phyloP scores from a whole-genome alignment of 441 rosid genomes.

The Biscutella auriculata region DNA sequence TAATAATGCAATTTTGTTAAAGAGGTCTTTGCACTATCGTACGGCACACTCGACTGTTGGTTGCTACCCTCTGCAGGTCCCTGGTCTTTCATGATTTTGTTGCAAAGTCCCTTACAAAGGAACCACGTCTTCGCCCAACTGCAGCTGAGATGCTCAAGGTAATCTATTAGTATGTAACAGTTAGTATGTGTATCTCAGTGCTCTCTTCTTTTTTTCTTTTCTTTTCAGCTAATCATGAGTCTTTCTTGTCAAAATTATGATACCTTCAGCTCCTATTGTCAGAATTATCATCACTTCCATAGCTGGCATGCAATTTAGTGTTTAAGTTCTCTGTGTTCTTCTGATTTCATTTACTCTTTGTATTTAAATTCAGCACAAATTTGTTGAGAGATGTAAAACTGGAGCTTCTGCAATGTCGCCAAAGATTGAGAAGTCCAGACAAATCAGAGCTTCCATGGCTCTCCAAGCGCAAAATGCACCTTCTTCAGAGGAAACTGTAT shows the following conservation, averaged over 20 bases:
- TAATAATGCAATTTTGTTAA: background rate
- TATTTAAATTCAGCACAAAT: constrained; percentile 69
- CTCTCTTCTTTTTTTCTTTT: background rate
- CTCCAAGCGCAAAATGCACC: constrained; percentile 45
- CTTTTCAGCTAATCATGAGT: background rate
- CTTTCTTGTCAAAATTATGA: background rate
- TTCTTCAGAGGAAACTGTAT: constrained; percentile 35
- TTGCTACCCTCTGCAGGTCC: constrained; percentile 54
- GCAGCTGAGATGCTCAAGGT: constrained; percentile 98
- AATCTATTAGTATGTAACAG: too few relatives aligned
- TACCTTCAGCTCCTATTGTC: constrained; percentile 7
- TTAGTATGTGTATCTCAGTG: constrained; percentile 1
- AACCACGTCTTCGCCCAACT: constrained; percentile 89
- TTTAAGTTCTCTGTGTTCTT: constrained; percentile 12
- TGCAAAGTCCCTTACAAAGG: constrained; percentile 94
- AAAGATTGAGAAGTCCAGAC: constrained; percentile 85
- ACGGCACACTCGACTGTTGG: background rate
- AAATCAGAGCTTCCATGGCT: constrained; percentile 61
- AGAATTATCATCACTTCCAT: constrained; percentile 1
- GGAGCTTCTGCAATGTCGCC: constrained; percentile 90
- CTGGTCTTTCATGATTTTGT: constrained; percentile 98
- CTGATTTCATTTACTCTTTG: constrained; percentile 16
- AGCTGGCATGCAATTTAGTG: constrained; percentile 1
- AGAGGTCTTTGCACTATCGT: background rate
- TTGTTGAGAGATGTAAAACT: constrained; percentile 75